phyloP scores from a whole-genome alignment of 2,329 filamentous ascomycete species.

The Allantophomopsis cytisporea region DNA sequence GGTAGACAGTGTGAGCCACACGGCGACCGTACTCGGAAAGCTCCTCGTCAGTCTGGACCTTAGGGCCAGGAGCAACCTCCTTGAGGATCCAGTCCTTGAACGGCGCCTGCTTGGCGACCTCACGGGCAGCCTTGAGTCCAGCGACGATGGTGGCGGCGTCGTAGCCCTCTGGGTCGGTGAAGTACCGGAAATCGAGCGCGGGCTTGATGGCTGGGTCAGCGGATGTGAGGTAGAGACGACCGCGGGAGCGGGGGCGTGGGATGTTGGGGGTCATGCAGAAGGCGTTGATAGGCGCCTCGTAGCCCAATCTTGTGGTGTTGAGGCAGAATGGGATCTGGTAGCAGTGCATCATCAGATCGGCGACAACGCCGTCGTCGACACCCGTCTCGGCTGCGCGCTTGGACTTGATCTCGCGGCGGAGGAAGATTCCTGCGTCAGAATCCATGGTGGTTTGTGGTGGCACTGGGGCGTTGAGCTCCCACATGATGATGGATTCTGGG shows the following conservation, averaged over 20 bases:
- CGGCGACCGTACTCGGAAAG: slow-evolving; percentile 70
- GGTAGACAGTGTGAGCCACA: slow-evolving; percentile 81
- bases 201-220: slow-evolving; percentile 25
- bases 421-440: slow-evolving; percentile 40
- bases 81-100: slow-evolving; percentile 26
- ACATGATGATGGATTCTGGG: slow-evolving; percentile 31
- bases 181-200: slow-evolving; percentile 40
- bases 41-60: slow-evolving; percentile 58
- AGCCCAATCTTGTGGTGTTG: slow-evolving; percentile 73
- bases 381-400: slow-evolving; percentile 37
- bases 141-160: slow-evolving; percentile 33
- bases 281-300: slow-evolving; percentile 32
- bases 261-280: slow-evolving; percentile 41
- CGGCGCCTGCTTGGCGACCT: slow-evolving; percentile 21
- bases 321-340: slow-evolving; percentile 89
- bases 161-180: slow-evolving; percentile 40
- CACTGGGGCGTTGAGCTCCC: slow-evolving; percentile 25
- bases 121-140: slow-evolving; percentile 18
- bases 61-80: slow-evolving; percentile 22
- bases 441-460: slow-evolving; percentile 35
- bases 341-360: slow-evolving; percentile 93
- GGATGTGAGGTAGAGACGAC: slow-evolving; percentile 40
- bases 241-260: slow-evolving; percentile 46
- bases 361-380: slow-evolving; percentile 55
- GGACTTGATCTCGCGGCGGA: slow-evolving; percentile 62